These are phyloP conservation scores for Waltergamsia citrina DNA, from an alignment of 2,329 filamentous ascomycete species.

Conservation along the genomic window DNA sequence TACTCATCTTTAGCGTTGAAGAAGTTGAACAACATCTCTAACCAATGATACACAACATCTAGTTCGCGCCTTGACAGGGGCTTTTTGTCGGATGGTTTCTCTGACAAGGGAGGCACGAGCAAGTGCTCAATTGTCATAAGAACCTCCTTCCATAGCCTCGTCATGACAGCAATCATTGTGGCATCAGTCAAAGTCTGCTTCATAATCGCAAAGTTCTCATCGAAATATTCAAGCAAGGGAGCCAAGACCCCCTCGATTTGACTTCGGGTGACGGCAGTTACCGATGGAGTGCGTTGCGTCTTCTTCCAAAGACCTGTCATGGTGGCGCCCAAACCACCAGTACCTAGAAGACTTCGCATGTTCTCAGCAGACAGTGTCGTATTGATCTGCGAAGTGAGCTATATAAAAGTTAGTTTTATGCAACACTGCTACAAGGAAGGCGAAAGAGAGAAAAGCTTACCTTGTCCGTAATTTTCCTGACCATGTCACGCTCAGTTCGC, in stretches of 20 bases:
- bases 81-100: constrained; percentile 82
- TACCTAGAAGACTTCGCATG: constrained; percentile 63
- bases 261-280: constrained; percentile 52
- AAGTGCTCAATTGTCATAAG: constrained; percentile 83
- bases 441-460: constrained; percentile 31
- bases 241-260: constrained; percentile 76
- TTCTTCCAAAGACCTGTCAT: constrained; percentile 64
- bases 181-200: constrained; percentile 89
- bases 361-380: constrained; percentile 78
- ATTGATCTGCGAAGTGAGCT: constrained; percentile 91
- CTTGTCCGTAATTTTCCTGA: constrained; percentile 95
- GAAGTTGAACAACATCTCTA: constrained; percentile 83
- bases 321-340: constrained; percentile 58
- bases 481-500: constrained; percentile 95
- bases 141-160: constrained; percentile 94
- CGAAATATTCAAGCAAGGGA: constrained; percentile 86
- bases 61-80: constrained; percentile 80
- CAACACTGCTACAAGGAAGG: neutral
- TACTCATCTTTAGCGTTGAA: constrained; percentile 90
- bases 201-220: constrained; percentile 99
- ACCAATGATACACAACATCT: constrained; percentile 92
- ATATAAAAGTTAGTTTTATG: constrained; percentile 6
- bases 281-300: constrained; percentile 40
- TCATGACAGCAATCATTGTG: constrained; percentile 99
- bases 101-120: constrained; percentile 85